Evolutionary conservation across 2,329 filamentous ascomycete species (phyloP).

Genomic region (Neofusicoccum laricinum): DNA sequence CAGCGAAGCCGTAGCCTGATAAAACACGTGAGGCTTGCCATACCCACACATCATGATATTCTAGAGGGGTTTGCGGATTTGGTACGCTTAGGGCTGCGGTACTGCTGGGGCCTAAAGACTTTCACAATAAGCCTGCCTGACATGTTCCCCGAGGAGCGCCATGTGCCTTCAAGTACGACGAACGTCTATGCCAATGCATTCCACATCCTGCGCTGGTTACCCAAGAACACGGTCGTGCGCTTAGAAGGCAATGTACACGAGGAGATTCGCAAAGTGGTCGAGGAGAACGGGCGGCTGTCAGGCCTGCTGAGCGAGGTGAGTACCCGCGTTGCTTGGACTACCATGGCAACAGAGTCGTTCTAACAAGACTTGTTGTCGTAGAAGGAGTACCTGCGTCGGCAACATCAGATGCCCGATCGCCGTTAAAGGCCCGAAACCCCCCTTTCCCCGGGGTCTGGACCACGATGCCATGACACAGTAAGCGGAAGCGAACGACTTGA

Average conservation of each 20-base stretch:
- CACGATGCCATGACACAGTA: constrained; percentile 20
- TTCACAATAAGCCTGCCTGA: constrained; percentile 40
- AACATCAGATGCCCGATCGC: constrained; percentile 37
- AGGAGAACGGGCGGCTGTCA: constrained; percentile 41
- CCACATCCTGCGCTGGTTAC: constrained; percentile 46
- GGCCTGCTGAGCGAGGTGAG: constrained; percentile 41
- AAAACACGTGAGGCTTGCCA: constrained; percentile 42
- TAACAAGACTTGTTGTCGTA: constrained; percentile 8
- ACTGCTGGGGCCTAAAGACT: constrained; percentile 44
- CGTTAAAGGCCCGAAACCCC: neutral
- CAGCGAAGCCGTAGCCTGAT: constrained; percentile 44
- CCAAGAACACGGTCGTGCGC: constrained; percentile 39
- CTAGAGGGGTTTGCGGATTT: constrained; percentile 46
- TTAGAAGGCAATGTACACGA: constrained; percentile 40
- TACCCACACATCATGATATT: constrained; percentile 46
- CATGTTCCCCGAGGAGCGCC: constrained; percentile 29
- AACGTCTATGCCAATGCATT: constrained; percentile 48
- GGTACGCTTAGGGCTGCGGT: constrained; percentile 44
- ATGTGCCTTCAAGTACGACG: constrained; percentile 28
- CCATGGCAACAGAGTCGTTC: neutral
- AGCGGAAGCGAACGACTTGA: neutral
- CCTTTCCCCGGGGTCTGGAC: constrained; percentile 20
- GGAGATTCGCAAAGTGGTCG: constrained; percentile 41
- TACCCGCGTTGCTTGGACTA: neutral
- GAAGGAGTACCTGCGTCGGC: constrained; percentile 32